Evolutionary conservation across 2,329 filamentous ascomycete species (phyloP).

Genomic region (Epicoccum sorghinum): DNA sequence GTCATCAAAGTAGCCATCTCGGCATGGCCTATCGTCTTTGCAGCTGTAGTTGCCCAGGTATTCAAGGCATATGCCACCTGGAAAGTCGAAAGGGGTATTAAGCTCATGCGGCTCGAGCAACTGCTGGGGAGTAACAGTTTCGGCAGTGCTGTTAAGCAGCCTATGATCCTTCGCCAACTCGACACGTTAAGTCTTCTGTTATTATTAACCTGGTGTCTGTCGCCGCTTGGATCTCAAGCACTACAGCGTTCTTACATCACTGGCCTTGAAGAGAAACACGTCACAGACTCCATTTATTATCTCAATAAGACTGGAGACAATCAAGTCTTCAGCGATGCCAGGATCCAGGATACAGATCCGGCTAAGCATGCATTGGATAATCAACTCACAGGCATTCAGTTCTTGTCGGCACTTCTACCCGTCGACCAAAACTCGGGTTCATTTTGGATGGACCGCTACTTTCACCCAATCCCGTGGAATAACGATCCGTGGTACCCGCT

Average conservation of each 20-base stretch:
- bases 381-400: background rate
- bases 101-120: background rate
- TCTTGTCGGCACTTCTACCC: conserved; percentile 1
- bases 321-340: background rate
- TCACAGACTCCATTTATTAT: background rate
- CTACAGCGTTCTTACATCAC: conserved; percentile 1
- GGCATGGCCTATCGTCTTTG: background rate
- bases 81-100: background rate
- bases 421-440: background rate
- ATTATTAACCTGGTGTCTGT: background rate
- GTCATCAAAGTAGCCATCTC: background rate
- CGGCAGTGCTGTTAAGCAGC: background rate
- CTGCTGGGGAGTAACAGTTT: background rate
- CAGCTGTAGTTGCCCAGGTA: background rate
- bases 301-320: background rate
- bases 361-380: background rate
- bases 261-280: background rate
- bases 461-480: background rate
- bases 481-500: background rate
- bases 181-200: background rate
- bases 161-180: background rate
- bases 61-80: conserved; percentile 1
- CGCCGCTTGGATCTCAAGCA: conserved; percentile 1
- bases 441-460: background rate
- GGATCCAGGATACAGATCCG: background rate